Conservation (phyloP, 176 grass and related monocot genomes). For the Juncus effusus region DNA sequence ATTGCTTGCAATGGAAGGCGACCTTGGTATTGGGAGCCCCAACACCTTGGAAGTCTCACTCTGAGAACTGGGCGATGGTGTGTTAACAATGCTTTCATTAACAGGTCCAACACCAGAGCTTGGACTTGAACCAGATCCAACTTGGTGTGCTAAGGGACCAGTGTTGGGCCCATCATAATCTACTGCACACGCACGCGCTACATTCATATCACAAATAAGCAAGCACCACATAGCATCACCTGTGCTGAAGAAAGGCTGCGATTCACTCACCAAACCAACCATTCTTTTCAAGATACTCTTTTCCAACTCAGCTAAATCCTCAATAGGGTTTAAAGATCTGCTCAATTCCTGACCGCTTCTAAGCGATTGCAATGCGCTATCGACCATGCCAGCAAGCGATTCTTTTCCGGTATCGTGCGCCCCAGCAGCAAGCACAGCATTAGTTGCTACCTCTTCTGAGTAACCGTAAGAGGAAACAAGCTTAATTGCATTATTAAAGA, state of each 20-base stretch:
- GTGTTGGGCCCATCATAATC: conserved; percentile 40
- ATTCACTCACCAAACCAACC: conserved; percentile 59
- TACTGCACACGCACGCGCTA: conserved; percentile 59
- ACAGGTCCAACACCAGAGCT: conserved; percentile 40
- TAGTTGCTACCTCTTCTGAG: conserved; percentile 47
- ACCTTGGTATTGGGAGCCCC: conserved; percentile 38
- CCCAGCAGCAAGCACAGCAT: conserved; percentile 54
- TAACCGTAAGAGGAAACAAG: conserved; percentile 65
- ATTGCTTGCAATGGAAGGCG: conserved; percentile 44
- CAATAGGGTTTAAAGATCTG: conserved; percentile 38
- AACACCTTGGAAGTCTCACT: conserved; percentile 39
- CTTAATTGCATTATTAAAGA: conserved; percentile 60
- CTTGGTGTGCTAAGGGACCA: conserved; percentile 9
- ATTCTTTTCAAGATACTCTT: conserved; percentile 53
- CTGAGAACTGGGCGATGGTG: conserved; percentile 29
- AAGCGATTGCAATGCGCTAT: conserved; percentile 51
- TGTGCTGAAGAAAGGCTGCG: conserved; percentile 66
- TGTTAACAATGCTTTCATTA: conserved; percentile 39
- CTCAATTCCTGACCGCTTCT: conserved; percentile 57
- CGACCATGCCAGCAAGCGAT: conserved; percentile 45
- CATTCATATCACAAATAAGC: conserved; percentile 86
- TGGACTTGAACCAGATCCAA: conserved; percentile 48
- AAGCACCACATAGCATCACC: conserved; percentile 89
- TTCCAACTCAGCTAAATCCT: conserved; percentile 69
- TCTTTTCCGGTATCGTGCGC: conserved; percentile 54